A percentile compares a stretch with the other conserved stretches of the same genome.
Conservation (phyloP, 768 basidiomycete genomes). For the Pulveroboletus sp. region DNA sequence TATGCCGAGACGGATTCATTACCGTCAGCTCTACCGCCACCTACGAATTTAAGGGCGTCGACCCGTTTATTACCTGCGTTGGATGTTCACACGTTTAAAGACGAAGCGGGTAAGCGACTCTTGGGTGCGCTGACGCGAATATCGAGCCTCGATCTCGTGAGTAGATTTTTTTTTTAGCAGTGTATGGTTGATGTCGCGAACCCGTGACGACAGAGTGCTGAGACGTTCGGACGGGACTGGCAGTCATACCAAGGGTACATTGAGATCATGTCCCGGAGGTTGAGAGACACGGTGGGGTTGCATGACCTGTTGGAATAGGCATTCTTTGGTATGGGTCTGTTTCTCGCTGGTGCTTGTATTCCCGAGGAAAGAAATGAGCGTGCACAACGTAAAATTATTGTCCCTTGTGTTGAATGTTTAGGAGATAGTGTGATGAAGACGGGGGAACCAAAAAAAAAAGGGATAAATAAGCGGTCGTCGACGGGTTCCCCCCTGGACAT, state of each 20-base stretch:
- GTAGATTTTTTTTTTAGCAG: constrained; percentile 11
- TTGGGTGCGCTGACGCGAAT: constrained; percentile 52
- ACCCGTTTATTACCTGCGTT: constrained; percentile 55
- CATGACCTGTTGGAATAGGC: constrained; percentile 36
- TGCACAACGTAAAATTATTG: neutral
- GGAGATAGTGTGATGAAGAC: neutral
- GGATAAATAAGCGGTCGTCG: constrained; percentile 5
- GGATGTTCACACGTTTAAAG: constrained; percentile 54
- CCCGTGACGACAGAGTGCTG: constrained; percentile 32
- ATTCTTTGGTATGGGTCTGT: neutral
- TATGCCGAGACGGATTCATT: constrained; percentile 41
- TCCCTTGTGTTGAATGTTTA: neutral
- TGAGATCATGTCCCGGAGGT: constrained; percentile 67
- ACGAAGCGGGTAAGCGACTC: constrained; percentile 52
- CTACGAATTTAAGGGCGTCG: constrained; percentile 38
- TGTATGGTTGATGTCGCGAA: constrained; percentile 7
- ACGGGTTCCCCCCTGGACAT: neutral
- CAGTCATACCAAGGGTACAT: constrained; percentile 66
- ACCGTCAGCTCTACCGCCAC: constrained; percentile 1
- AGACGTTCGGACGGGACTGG: constrained; percentile 49
- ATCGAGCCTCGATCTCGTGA: constrained; percentile 46
- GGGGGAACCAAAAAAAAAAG: neutral
- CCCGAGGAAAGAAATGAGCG: neutral
- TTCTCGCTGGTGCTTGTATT: neutral
- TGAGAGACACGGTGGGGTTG: constrained; percentile 61